These are phyloP conservation scores for Laburnicola sp. DNA, from an alignment of 2,329 filamentous ascomycete genomes.

Conservation along the genomic window DNA sequence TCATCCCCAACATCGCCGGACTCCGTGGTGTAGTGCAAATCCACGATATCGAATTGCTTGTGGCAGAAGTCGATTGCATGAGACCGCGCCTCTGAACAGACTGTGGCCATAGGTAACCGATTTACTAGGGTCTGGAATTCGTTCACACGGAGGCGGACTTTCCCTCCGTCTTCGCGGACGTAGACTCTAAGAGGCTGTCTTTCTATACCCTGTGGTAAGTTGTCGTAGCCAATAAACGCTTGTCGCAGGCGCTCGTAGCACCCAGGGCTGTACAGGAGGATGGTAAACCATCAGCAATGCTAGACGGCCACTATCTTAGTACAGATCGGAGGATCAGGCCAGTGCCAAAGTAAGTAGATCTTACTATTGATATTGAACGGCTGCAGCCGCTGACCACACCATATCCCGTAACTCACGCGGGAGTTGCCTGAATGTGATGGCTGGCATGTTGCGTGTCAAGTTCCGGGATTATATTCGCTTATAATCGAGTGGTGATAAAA, in stretches of 20 bases:
- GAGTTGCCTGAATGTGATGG: background rate
- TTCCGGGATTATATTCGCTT: no score
- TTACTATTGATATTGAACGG: constrained; percentile 1
- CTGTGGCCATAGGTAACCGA: background rate
- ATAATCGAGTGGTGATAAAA: background rate
- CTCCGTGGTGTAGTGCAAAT: background rate
- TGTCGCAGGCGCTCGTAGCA: background rate
- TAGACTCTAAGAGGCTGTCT: background rate
- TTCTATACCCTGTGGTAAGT: background rate
- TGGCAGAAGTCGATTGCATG: background rate
- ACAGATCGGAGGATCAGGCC: background rate
- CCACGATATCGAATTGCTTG: background rate
- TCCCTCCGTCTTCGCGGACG: background rate
- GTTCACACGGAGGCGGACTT: background rate
- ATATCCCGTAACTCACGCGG: constrained; percentile 2
- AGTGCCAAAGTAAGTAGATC: background rate
- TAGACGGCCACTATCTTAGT: background rate
- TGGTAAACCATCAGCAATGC: background rate
- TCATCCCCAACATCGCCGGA: background rate
- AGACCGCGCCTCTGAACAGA: constrained; percentile 1
- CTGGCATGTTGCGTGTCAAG: background rate
- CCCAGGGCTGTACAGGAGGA: background rate
- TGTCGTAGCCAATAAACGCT: background rate
- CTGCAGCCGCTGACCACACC: background rate
- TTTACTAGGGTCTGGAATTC: constrained; percentile 1